Percentiles rank a stretch among this genome's conserved stretches.
Conservation (phyloP, 805 yeast genomes). For the Yarrowia sp. region DNA sequence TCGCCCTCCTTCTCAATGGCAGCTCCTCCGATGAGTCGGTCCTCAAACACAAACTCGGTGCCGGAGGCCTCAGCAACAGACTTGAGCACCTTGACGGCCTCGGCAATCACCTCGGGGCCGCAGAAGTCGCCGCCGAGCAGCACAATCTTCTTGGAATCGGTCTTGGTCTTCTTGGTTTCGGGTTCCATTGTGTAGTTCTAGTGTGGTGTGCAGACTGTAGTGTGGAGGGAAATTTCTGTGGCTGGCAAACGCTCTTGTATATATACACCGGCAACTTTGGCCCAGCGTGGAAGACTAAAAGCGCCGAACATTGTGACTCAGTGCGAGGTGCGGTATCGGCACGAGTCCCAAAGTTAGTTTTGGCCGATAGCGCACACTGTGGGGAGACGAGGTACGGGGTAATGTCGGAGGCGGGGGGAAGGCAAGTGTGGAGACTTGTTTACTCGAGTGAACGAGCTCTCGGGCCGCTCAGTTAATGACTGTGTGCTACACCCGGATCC, state of each 20-base stretch:
- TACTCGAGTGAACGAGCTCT: too few relatives aligned
- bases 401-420: neutral
- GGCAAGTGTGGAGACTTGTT: neutral
- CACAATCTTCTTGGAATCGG: constrained; percentile 70
- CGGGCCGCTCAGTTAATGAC: too few relatives aligned
- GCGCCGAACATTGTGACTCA: constrained; percentile 22
- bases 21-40: constrained; percentile 96
- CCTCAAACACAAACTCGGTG: constrained; percentile 74
- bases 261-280: constrained; percentile 4
- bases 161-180: constrained; percentile 38
- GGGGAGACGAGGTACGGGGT: neutral
- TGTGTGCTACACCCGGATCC: too few relatives aligned
- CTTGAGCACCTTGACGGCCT: constrained; percentile 88
- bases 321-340: constrained; percentile 36
- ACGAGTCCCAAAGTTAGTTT: neutral
- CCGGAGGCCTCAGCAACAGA: constrained; percentile 66
- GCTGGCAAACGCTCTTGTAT: constrained; percentile 32
- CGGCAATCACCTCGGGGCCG: constrained; percentile 86
- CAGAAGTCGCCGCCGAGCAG: constrained; percentile 97
- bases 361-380: constrained; percentile 20
- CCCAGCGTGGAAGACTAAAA: constrained; percentile 11
- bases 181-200: constrained; percentile 32
- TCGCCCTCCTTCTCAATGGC: constrained; percentile 96
- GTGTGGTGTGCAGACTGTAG: neutral
- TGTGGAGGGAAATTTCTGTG: constrained; percentile 7